These are phyloP conservation scores for Trichoderma guizhouense DNA, from an alignment of 2,329 filamentous ascomycete genomes.

Conservation along the genomic window DNA sequence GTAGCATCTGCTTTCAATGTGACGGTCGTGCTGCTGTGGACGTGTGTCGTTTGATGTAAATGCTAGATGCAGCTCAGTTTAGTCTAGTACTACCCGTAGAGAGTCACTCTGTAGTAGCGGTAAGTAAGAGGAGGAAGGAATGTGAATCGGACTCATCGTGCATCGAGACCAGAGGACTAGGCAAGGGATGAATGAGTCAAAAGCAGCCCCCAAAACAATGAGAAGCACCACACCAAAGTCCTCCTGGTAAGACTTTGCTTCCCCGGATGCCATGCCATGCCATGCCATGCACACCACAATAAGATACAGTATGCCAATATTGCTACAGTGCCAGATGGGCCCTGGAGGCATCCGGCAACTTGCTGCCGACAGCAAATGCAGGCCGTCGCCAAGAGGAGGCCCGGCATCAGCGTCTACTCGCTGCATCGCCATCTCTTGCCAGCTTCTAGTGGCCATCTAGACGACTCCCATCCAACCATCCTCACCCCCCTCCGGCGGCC, in stretches of 20 bases:
- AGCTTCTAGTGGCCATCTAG: constrained; percentile 18
- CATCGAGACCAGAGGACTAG: background rate
- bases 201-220: background rate
- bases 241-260: background rate
- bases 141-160: background rate
- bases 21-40: background rate
- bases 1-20: background rate
- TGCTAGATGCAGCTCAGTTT: background rate
- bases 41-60: background rate
- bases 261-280: background rate
- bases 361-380: constrained; percentile 9
- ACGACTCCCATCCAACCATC: background rate
- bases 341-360: background rate
- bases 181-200: background rate
- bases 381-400: background rate
- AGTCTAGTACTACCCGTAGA: too few relatives aligned
- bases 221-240: background rate
- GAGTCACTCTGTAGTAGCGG: background rate
- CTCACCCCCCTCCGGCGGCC: constrained; percentile 17
- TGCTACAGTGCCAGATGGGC: background rate
- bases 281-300: background rate
- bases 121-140: background rate
- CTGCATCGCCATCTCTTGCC: background rate
- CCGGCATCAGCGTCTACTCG: background rate
- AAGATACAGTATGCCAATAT: background rate